Evolutionary conservation across 805 yeast species (phyloP), one percentile per base, ranked within the genome.

Genomic region (Ogataea kodamae): DNA sequence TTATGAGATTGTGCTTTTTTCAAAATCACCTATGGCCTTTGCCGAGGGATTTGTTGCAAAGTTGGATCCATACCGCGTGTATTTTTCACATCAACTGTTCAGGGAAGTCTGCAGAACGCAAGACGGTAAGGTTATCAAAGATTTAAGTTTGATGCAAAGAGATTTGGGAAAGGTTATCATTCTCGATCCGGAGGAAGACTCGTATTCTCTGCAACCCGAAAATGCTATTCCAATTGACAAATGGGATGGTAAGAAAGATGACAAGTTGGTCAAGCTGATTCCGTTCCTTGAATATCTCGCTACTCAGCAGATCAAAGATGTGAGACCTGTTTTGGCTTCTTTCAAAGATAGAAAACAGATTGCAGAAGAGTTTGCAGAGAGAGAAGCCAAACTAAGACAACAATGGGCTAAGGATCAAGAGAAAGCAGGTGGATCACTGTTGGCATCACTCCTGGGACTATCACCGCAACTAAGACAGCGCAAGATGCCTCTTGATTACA

Each of bases 241-340:
- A 42, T 92, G 98, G 98, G 74, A 71, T 35, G 99, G 99, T 45
- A 65, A 66, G 42, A 72, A 83, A 20, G 95, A 85, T 55, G 96
- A 90, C 60, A 69, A 71, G 37, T 72, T 92, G 53, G 70, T 92
- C 48, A 72, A 72, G 50, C 66, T 89, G 64, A 87, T 92, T 54
- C 97, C 97, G 38, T 81, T 92, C 66, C 75, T 92, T 49, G 99
- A 92, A 66, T 92, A 85, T 65, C 65, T 92, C 41, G 97, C 96
- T 10, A 84, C 95, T 10, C 95, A 87, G 61, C 64, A 59, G 19
- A 69, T 84, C 50, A 75, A 75, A 59, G 98, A 92, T 61, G 92
- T 92, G 35, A 84, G 97, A 65, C 95, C 95, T 19, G 75, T 88
- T 21, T 67, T 94, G 49, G 68, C 72, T 44, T 75, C 95, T 6